phyloP scores from a whole-genome alignment of 345 rosid genomes.

The Salix arbutifolia region DNA sequence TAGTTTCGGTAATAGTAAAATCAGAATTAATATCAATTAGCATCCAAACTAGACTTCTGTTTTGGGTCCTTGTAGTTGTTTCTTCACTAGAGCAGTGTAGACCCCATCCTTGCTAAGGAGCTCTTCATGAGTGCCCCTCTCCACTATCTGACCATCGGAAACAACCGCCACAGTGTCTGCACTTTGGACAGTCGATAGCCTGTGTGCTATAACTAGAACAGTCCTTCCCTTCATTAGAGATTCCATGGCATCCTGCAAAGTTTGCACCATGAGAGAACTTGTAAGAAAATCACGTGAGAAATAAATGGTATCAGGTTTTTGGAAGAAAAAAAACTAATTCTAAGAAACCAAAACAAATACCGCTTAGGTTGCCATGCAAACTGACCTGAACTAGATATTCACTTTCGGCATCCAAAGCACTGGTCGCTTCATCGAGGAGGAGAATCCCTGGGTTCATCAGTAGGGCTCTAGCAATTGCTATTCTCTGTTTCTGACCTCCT shows the following conservation, averaged over 20 bases:
- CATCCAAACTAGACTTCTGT: background rate
- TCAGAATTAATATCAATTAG: too few species aligned
- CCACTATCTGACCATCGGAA: conserved; percentile 62
- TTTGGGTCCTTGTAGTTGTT: conserved; percentile 40
- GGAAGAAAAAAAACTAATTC: background rate
- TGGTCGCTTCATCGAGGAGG: conserved; percentile 91
- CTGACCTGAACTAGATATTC: conserved; percentile 91
- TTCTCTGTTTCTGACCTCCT: conserved; percentile 91
- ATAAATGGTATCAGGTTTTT: background rate
- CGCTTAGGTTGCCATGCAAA: background rate
- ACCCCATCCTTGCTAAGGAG: conserved; percentile 41
- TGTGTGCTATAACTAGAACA: conserved; percentile 90
- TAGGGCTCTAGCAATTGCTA: conserved; percentile 89
- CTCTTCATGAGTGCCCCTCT: conserved; percentile 33
- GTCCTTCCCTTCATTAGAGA: conserved; percentile 91
- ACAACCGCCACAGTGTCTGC: conserved; percentile 74
- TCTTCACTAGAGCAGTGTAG: conserved; percentile 57
- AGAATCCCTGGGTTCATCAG: conserved; percentile 80
- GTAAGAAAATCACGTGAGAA: background rate
- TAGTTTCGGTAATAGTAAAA: too few species aligned
- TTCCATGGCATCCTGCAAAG: conserved; percentile 85
- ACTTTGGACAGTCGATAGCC: conserved; percentile 74
- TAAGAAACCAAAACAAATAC: background rate
- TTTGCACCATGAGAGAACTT: conserved; percentile 7
- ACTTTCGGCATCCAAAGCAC: conserved; percentile 94